phyloP scores from a whole-genome alignment of 495 filamentous ascomycete species.

The Podospora fimiseda region DNA sequence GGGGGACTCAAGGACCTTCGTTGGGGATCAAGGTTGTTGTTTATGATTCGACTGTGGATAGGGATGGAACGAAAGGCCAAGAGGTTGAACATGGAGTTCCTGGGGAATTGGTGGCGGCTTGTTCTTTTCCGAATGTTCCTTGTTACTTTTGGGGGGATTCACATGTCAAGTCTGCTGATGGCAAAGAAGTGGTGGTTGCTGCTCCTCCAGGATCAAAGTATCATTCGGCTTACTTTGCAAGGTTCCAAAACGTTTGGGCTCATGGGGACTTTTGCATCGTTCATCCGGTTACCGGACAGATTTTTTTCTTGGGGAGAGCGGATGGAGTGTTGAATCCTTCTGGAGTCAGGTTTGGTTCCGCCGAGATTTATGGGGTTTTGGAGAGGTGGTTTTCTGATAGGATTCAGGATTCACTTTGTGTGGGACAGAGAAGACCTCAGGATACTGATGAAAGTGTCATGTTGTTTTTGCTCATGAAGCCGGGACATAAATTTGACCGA shows the following conservation, averaged over 20 bases:
- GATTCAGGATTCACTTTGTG: conserved; percentile 63
- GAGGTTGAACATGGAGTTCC: conserved; percentile 54
- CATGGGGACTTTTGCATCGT: conserved; percentile 72
- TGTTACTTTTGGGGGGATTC: conserved; percentile 63
- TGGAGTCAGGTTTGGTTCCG: conserved; percentile 80
- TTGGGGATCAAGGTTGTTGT: conserved; percentile 62
- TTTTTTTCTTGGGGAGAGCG: conserved; percentile 71
- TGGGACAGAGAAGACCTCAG: conserved; percentile 62
- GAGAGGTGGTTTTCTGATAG: conserved; percentile 57
- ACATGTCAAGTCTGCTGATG: conserved; percentile 23
- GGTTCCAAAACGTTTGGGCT: conserved; percentile 70
- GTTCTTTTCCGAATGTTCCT: conserved; percentile 68
- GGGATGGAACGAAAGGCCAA: conserved; percentile 42
- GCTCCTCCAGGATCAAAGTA: conserved; percentile 48
- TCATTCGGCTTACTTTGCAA: conserved; percentile 63
- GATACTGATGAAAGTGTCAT: conserved; percentile 71
- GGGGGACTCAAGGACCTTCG: conserved; percentile 58
- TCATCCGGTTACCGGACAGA: conserved; percentile 58
- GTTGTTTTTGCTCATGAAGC: conserved; percentile 67
- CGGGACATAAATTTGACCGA: conserved; percentile 47
- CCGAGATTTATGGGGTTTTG: conserved; percentile 71
- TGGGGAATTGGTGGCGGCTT: conserved; percentile 65
- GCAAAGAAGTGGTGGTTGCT: neutral
- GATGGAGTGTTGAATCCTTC: conserved; percentile 87
- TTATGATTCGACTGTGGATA: conserved; percentile 54